Conservation (phyloP, 768 basidiomycete species). For the Tylopilus vinaceipallidus region DNA sequence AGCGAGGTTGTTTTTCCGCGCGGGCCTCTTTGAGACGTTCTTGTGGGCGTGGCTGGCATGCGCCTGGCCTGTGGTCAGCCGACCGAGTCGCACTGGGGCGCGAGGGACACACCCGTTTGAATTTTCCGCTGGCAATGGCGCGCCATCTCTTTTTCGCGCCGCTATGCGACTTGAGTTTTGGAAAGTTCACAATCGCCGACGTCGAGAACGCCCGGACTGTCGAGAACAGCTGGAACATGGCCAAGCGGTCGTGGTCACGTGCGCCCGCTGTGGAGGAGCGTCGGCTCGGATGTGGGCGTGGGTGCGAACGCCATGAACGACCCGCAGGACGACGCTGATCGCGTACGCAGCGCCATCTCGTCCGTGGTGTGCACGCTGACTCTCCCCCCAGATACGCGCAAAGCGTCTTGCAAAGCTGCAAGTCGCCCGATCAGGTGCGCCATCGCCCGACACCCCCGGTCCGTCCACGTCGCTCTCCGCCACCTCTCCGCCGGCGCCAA, state of each 20-base stretch:
- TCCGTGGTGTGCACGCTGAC: not conserved
- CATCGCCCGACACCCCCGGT: slow-evolving; percentile 26
- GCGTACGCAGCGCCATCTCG: slow-evolving; percentile 45
- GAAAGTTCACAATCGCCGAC: slow-evolving; percentile 52
- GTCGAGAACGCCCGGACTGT: slow-evolving; percentile 60
- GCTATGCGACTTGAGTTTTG: slow-evolving; percentile 78
- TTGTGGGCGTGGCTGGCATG: slow-evolving; percentile 72
- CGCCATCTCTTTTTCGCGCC: slow-evolving; percentile 83
- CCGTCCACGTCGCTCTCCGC: slow-evolving; percentile 8
- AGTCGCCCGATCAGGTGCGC: slow-evolving; percentile 36
- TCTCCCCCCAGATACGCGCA: slow-evolving; percentile 68
- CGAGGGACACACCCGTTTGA: slow-evolving; percentile 64
- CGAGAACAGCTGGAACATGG: slow-evolving; percentile 26
- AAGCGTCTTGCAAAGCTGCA: slow-evolving; percentile 90
- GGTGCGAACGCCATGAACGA: slow-evolving; percentile 34
- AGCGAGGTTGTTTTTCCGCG: slow-evolving; percentile 62
- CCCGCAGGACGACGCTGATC: slow-evolving; percentile 79
- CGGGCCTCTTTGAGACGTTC: slow-evolving; percentile 65
- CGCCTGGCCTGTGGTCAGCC: slow-evolving; percentile 40
- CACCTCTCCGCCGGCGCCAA: slow-evolving; percentile 28
- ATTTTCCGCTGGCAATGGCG: slow-evolving; percentile 61
- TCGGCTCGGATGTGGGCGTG: not conserved
- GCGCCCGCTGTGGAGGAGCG: slow-evolving; percentile 9
- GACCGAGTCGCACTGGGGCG: not conserved
- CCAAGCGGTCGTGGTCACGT: slow-evolving; percentile 25